Base-by-base conservation (phyloP, 345 rosid genomes). In the Chamaenerion angustifolium region DNA sequence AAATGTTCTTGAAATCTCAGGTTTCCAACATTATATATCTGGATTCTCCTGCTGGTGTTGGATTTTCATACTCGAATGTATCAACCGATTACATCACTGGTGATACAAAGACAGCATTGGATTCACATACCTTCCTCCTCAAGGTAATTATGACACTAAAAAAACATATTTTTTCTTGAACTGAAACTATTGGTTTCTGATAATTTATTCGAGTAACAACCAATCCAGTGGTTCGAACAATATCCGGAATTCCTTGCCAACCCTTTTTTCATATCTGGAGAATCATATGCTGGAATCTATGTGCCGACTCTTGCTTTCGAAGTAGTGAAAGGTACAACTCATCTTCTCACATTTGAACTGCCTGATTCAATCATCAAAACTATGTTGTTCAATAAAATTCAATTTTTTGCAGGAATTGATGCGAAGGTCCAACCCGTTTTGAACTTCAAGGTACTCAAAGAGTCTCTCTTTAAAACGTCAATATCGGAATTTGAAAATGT, bases 1-100 rank as follows among this genome's bases (percentile, higher is more conserved):
- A 31, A 31, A 31, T 31, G 37, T 48, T 19, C 9, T 56, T 58
- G 52, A 40, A 31, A 16, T 60, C 48, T 49, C 61, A 88, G 97
- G 93, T 88, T 41, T 89, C 97, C 21, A 89, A 64, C 61, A 54
- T 82, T 23, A 62, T 85, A 66, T 89, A 85, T 69, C 61, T 89
- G 60, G 97, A 89, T 64, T 80, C 95, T 25, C 95, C 97, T 3
- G 83, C 81, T 48, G 97, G 97, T 48, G 97, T 89, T 37, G 95
- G 97, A 11, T 49, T 70, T 23, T 89, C 95, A 3, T 85, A 89
- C 65, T 83, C 97, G 4, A 59, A 78, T 42, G 60, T 74, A 43
- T 3, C 12, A 35, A 66, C 72, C 2, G 92, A 84, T 62, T 90
- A 86, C 55, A 16, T 0, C 16, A 86, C 83, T 31, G 75, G 77